Base-by-base conservation (phyloP, 192 early-diverging fungal species). In the Coemansia sp. region DNA sequence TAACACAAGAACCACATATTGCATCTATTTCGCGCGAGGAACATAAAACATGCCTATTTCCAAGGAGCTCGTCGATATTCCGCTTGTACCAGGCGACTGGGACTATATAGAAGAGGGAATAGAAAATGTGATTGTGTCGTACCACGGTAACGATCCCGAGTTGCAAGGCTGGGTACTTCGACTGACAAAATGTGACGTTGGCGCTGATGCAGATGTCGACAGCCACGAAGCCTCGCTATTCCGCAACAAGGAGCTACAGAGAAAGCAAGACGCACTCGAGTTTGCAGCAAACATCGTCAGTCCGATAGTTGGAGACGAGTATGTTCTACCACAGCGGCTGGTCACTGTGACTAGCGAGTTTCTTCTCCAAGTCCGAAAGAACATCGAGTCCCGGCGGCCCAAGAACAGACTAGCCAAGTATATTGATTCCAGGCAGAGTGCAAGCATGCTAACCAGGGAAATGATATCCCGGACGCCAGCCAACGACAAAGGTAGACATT, bases 41-140 rank as follows among this genome's bases (percentile, higher is more conserved):
- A 5, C 7, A 28, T 28, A 7, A 21, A 49, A 10, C 30, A 58
- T 58, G 55, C 1, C 55, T 35, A 17, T 13, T 35, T 35, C 32
- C 5, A 58, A 58, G 28, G 55, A 19, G 55, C 55, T 35, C 30
- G 55, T 23, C 30, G 55, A 58, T 33, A 35, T 66, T 14, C 40
- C 60, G 4, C 62, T 70, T 21, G n/a, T 59, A 14, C 69, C 84
- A 1, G 38, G 33, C 23, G 67, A 86, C 13, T 93, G 92, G 92
- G 26, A 46, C 9, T 94, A 92, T 79, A 80, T 84, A 33, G 86
- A 81, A 21, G 92, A 94, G 62, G 92, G 92, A 28, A 92, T 91
- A 70, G 85, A 81, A n/a, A 92, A 91, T 68, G 72, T 91, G 11
- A 82, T 89, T 17, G 76, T 92, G 26, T 44, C 86, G 4, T 89